Percentiles rank a stretch among this genome's conserved stretches.
Evolutionary conservation across 73 alveolate species (phyloP).

Genomic region (Paraurostyla sp.): DNA sequence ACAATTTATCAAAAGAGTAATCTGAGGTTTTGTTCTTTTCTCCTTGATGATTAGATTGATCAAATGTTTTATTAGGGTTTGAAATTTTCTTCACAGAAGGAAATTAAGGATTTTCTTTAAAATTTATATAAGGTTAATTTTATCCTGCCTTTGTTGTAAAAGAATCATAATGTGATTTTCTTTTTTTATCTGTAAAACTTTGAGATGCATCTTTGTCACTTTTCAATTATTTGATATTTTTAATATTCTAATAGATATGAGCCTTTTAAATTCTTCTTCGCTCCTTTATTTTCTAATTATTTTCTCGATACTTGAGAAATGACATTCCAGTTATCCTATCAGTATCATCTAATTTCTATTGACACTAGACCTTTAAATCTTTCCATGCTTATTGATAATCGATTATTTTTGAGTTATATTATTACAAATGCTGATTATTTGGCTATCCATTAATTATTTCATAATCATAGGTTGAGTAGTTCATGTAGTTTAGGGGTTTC

Average conservation of each 20-base stretch:
- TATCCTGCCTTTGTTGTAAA: neutral
- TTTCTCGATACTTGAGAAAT: neutral
- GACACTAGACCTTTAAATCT: neutral
- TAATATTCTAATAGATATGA: neutral
- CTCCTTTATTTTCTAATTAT: neutral
- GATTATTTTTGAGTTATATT: neutral
- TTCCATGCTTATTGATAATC: neutral
- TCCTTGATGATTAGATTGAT: no score
- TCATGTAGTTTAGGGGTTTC: constrained; percentile 44
- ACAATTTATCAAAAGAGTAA: neutral
- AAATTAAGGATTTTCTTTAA: no score
- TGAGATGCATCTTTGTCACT: neutral
- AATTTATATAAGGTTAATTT: neutral
- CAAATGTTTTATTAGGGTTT: no score
- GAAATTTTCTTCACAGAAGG: no score
- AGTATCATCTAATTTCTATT: neutral
- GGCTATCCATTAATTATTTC: neutral
- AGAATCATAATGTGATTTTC: neutral
- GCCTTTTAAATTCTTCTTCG: neutral
- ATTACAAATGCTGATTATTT: neutral
- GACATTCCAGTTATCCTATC: neutral
- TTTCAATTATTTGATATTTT: neutral
- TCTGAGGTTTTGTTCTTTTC: no score
- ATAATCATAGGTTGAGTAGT: constrained; percentile 39
- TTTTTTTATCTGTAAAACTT: neutral